Conservation (phyloP, 257 asterid species). For the Cordia subcordata region DNA sequence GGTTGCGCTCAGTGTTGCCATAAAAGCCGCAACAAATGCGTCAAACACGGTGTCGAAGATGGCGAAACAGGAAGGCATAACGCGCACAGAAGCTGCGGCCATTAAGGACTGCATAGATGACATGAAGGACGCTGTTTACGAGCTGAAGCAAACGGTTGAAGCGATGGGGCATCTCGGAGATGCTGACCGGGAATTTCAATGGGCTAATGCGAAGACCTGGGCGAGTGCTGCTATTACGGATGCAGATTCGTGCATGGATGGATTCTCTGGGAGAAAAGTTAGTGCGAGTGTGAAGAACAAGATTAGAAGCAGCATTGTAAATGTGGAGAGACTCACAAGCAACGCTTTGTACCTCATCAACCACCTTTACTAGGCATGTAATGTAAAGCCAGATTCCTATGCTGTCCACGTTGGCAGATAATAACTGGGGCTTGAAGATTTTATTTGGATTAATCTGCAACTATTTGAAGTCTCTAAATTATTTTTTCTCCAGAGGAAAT, state of each 20-base stretch:
- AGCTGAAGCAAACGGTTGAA: slow-evolving; percentile 40
- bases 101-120: slow-evolving; percentile 58
- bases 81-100: slow-evolving; percentile 24
- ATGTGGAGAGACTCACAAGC: slow-evolving; percentile 38
- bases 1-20: slow-evolving; percentile 47
- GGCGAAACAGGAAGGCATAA: slow-evolving; percentile 25
- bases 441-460: no score
- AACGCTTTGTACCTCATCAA: slow-evolving; percentile 60
- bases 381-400: no score
- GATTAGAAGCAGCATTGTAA: slow-evolving; percentile 24
- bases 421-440: no score
- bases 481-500: no score
- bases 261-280: slow-evolving; percentile 25
- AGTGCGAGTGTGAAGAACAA: slow-evolving; percentile 27
- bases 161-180: slow-evolving; percentile 45
- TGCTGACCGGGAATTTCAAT: slow-evolving; percentile 40
- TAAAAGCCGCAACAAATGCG: slow-evolving; percentile 31
- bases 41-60: slow-evolving; percentile 24
- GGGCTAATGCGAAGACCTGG: slow-evolving; percentile 64
- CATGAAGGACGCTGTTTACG: slow-evolving; percentile 49
- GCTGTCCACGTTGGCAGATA: no score
- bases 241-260: slow-evolving; percentile 67
- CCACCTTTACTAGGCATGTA: slow-evolving; percentile 38
- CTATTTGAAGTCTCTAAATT: no score
- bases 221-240: slow-evolving; percentile 81